Evolutionary conservation across 2,329 filamentous ascomycete genomes (phyloP).

Genomic region (Nothopassalora personata): DNA sequence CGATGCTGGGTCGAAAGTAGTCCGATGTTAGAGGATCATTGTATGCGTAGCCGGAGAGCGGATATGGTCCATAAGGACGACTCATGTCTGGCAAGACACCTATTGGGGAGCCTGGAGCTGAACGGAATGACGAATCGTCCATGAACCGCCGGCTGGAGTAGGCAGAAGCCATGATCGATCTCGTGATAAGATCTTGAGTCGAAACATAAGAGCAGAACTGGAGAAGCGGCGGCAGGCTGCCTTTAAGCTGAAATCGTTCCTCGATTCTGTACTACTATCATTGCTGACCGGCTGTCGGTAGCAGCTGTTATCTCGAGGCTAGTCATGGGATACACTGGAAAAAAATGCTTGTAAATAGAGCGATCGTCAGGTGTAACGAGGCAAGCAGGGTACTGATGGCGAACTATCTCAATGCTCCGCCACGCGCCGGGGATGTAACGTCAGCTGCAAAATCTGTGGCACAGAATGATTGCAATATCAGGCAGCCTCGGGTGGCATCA

Average conservation of each 20-base stretch:
- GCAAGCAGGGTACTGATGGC: background rate
- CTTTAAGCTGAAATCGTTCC: background rate
- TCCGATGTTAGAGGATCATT: background rate
- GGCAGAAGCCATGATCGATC: background rate
- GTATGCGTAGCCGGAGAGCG: background rate
- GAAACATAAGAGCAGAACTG: background rate
- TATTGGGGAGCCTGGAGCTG: slow-evolving; percentile 3
- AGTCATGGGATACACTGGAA: background rate
- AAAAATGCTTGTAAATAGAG: background rate
- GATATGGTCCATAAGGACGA: background rate
- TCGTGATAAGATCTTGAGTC: background rate
- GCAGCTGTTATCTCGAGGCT: background rate
- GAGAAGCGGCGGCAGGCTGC: background rate
- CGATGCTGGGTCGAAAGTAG: background rate
- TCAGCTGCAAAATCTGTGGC: background rate
- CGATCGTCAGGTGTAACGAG: background rate
- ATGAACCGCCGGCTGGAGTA: slow-evolving; percentile 12
- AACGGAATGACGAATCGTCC: slow-evolving; percentile 20
- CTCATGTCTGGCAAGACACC: background rate
- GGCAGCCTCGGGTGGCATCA: background rate
- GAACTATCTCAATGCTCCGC: background rate
- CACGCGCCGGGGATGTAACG: slow-evolving; percentile 1
- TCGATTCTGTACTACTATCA: background rate
- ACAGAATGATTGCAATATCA: background rate
- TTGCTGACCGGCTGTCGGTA: background rate